phyloP scores from a whole-genome alignment of 1,284 basidiomycete genomes.

The Leccinum subrobustum region DNA sequence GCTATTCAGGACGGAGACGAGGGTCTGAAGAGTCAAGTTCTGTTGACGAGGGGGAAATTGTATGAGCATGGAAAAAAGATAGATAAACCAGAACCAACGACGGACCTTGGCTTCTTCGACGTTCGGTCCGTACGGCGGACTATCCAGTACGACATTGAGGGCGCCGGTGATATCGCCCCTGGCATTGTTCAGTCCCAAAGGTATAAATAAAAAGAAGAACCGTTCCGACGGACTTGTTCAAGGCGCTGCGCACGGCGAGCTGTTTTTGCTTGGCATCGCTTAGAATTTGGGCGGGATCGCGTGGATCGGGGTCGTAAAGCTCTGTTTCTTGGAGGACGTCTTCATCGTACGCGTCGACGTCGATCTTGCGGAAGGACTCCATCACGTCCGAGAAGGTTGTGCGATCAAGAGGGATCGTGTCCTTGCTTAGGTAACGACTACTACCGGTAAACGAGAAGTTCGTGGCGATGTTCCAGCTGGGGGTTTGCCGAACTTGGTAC shows the following conservation, averaged over 20 bases:
- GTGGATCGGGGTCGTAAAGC: constrained; percentile 84
- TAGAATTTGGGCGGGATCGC: constrained; percentile 78
- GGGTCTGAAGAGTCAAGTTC: constrained; percentile 76
- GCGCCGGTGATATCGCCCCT: constrained; percentile 79
- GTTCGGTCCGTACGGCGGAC: constrained; percentile 81
- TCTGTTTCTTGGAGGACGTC: constrained; percentile 85
- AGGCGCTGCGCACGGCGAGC: constrained; percentile 65
- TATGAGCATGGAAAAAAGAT: not conserved
- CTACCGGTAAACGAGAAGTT: too few species aligned
- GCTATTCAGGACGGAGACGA: constrained; percentile 94
- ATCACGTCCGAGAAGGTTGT: not conserved
- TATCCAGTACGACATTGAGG: constrained; percentile 66
- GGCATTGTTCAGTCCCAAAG: not conserved
- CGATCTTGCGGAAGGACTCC: constrained; percentile 85
- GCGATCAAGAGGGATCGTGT: not conserved
- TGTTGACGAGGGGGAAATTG: constrained; percentile 29
- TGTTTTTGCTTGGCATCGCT: constrained; percentile 78
- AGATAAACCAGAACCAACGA: constrained; percentile 12
- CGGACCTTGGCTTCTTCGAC: constrained; percentile 88
- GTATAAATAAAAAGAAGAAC: not conserved
- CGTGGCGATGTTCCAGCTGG: too few species aligned
- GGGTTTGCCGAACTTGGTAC: too few species aligned
- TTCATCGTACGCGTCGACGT: constrained; percentile 93
- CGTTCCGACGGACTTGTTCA: constrained; percentile 63
- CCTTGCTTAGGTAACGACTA: not conserved